Evolutionary conservation across 768 basidiomycete species (phyloP), one percentile per base, ranked within the genome.

Genomic region (Suillus spraguei): DNA sequence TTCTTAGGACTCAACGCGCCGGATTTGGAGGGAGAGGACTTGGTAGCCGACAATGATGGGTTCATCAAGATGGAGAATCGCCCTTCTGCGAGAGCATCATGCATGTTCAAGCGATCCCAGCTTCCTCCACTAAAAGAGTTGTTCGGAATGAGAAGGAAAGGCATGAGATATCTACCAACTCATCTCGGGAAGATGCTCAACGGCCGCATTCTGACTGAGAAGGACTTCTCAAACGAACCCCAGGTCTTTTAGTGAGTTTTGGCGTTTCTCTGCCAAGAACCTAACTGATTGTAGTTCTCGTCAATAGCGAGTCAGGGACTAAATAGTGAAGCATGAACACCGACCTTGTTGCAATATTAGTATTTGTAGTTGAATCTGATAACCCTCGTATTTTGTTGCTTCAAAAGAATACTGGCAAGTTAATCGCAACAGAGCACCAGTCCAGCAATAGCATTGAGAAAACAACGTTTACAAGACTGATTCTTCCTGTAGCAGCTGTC

Each of bases 171-270:
- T 65, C 46, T 63, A n/a, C 62, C 68, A 33, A 81, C 81, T 3
- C 79, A 82, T 62, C 69, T 82, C 68, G 82, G 82, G 14, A 79
- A 75, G 64, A 70, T 81, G 13, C 55, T 82, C 47, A 60, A 73
- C 46, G 76, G 67, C 10, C 71, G 64, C 22, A 44, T 68, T 17
- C 65, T 78, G 47, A 62, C 54, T 1, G 60, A 66, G 49, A 54
- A 64, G 35, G 77, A 78, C 46, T 76, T 53, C 36, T 22, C 14
- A 16, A 28, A 16, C 39, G 17, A 39, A 17, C 11, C 16, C 38
- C 5, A 22, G 13, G 36, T 56, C 14, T 24, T 24, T 2, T 11
- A 28, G 38, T 39, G 10, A 39, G 22, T 39, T 28, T 56, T 24
- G 28, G 16, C 16, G 55, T 16, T 16, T 38, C n/a, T 24, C 2